Conservation (phyloP, 1,284 basidiomycete genomes). For the Apiotrichum veenhuisii region DNA sequence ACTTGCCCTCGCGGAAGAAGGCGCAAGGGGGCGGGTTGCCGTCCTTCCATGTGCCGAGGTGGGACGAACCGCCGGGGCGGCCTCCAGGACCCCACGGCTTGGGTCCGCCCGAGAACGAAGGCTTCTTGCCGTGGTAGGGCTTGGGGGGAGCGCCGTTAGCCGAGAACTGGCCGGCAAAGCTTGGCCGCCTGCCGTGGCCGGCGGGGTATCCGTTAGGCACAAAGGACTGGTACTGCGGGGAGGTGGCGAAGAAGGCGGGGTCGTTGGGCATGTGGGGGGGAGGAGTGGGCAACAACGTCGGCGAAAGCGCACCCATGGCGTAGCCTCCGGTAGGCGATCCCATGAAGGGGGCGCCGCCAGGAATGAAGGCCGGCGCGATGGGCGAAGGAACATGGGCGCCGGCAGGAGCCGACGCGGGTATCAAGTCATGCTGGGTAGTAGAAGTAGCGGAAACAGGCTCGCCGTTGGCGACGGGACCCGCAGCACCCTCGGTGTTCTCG, state of each 20-base stretch:
- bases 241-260: constrained; percentile 40
- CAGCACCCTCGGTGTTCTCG: constrained; percentile 2
- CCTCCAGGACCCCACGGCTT: constrained; percentile 28
- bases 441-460: neutral
- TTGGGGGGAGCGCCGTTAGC: constrained; percentile 22
- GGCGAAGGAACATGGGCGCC: constrained; percentile 29
- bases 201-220: constrained; percentile 21
- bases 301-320: constrained; percentile 27
- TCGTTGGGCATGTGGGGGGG: constrained; percentile 35
- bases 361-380: constrained; percentile 29
- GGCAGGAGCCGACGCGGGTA: constrained; percentile 7
- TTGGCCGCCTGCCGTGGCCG: constrained; percentile 8
- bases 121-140: constrained; percentile 41
- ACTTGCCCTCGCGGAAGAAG: constrained; percentile 48
- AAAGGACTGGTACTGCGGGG: constrained; percentile 26
- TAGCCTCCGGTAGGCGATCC: constrained; percentile 6
- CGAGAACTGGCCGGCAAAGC: constrained; percentile 23
- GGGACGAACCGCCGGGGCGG: constrained; percentile 21
- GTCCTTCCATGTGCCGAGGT: constrained; percentile 47
- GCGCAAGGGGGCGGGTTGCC: constrained; percentile 48
- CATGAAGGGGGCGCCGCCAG: constrained; percentile 6
- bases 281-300: constrained; percentile 33
- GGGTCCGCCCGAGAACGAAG: constrained; percentile 44
- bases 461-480: neutral
- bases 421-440: constrained; percentile 17